phyloP scores from a whole-genome alignment of 2,329 filamentous ascomycete genomes.

The Zymoseptoria tritici region DNA sequence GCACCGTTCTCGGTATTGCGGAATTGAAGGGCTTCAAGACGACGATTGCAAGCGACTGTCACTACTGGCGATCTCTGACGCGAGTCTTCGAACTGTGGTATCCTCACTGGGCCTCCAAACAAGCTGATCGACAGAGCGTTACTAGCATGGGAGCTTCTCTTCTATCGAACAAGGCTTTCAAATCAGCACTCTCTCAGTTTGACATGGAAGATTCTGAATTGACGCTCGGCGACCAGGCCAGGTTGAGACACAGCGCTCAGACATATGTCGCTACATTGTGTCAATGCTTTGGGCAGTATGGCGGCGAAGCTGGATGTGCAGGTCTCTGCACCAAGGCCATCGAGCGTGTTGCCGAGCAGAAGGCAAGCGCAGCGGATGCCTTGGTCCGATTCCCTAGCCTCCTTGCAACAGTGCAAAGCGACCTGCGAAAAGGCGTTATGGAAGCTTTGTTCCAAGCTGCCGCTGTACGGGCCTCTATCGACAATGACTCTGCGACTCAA shows the following conservation, averaged over 20 bases:
- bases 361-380: background rate
- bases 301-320: background rate
- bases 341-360: constrained; percentile 1
- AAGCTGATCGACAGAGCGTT: constrained; percentile 1
- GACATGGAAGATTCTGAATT: background rate
- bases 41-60: background rate
- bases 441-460: background rate
- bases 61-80: constrained; percentile 15
- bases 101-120: constrained; percentile 10
- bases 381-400: background rate
- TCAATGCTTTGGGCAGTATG: constrained; percentile 5
- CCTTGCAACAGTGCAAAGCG: background rate
- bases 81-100: constrained; percentile 16
- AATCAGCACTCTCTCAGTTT: constrained; percentile 6
- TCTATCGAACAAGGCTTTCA: constrained; percentile 5
- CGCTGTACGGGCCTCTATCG: background rate
- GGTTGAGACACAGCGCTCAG: constrained; percentile 3
- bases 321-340: background rate
- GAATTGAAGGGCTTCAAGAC: constrained; percentile 1
- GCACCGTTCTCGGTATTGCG: constrained; percentile 3
- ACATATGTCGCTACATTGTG: constrained; percentile 10
- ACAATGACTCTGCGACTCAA: background rate
- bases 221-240: background rate
- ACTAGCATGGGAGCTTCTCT: background rate
- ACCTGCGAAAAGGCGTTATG: background rate